Percentiles rank a stretch among this genome's conserved stretches.
These are phyloP conservation scores for Endoconidiophora laricicola DNA, from an alignment of 2,329 filamentous ascomycete species.

Conservation along the genomic window DNA sequence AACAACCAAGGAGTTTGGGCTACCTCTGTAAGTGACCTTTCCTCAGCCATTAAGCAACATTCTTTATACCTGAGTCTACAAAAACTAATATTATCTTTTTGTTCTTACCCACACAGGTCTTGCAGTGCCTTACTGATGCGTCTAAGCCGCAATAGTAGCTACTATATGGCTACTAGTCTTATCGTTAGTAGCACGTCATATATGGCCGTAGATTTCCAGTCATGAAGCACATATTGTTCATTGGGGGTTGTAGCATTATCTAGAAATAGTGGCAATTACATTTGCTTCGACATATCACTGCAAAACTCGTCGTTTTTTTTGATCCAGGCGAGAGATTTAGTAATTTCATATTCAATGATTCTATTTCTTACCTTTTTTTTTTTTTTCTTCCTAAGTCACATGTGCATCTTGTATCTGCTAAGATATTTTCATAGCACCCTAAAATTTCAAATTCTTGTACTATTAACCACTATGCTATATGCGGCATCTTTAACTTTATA, in stretches of 20 bases:
- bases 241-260: too few relatives aligned
- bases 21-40: constrained; percentile 21
- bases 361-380: too few relatives aligned
- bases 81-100: neutral
- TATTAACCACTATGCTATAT: too few relatives aligned
- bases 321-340: too few relatives aligned
- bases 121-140: constrained; percentile 7
- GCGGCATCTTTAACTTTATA: too few relatives aligned
- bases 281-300: neutral
- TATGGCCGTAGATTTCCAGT: neutral
- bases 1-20: constrained; percentile 42
- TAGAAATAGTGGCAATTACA: neutral
- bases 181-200: neutral
- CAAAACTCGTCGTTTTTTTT: too few relatives aligned
- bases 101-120: neutral
- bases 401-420: too few relatives aligned
- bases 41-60: neutral
- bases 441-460: too few relatives aligned
- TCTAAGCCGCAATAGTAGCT: neutral
- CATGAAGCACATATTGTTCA: neutral
- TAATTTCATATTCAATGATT: too few relatives aligned
- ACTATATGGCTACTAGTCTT: neutral
- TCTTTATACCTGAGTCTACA: neutral
- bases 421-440: too few relatives aligned
- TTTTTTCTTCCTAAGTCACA: too few relatives aligned